Evolutionary conservation across 2,329 filamentous ascomycete genomes (phyloP).

Genomic region (Ophiostoma novo-ulmi): DNA sequence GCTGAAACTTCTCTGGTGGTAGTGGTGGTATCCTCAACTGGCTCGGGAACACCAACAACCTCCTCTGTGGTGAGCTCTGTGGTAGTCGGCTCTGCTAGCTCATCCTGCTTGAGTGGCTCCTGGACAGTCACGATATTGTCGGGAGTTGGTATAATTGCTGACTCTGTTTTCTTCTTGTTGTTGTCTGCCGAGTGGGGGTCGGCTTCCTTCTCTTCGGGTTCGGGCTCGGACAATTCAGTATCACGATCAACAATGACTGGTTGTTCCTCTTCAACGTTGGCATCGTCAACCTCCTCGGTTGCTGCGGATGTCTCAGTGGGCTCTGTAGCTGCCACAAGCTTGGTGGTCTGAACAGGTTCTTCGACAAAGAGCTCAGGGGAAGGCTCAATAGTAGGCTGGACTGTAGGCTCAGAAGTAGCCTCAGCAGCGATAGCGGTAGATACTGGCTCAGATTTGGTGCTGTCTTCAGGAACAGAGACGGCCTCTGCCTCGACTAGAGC

Average conservation of each 20-base stretch:
- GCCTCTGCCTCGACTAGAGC: not conserved
- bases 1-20: not conserved
- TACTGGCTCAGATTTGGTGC: not conserved
- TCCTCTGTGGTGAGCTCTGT: not conserved
- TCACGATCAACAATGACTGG: constrained; percentile 3
- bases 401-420: not conserved
- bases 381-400: not conserved
- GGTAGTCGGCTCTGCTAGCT: not conserved
- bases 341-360: not conserved
- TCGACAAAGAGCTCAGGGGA: not conserved
- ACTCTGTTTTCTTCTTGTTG: not conserved
- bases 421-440: not conserved
- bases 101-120: not conserved
- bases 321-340: not conserved
- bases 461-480: not conserved
- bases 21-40: not conserved
- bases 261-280: not conserved
- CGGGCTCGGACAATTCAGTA: not conserved
- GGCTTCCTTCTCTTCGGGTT: not conserved
- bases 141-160: not conserved
- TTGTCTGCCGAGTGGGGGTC: constrained; percentile 2
- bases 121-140: not conserved
- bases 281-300: not conserved
- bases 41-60: not conserved
- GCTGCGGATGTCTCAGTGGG: not conserved